These are phyloP conservation scores for Bretschneidera sinensis DNA, from an alignment of 345 rosid species.

Conservation along the genomic window DNA sequence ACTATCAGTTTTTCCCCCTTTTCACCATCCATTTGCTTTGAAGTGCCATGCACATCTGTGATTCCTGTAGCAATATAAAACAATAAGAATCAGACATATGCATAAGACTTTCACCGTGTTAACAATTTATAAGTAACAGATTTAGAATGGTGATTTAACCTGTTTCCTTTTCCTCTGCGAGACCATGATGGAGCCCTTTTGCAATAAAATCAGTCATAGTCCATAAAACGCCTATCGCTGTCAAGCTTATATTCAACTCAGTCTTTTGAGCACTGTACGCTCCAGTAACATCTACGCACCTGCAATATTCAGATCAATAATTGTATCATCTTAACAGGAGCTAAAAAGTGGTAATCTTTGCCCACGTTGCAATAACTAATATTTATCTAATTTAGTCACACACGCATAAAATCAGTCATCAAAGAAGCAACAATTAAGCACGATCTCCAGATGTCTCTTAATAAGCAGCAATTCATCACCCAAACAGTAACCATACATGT, in stretches of 20 bases:
- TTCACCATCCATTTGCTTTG: conserved; percentile 41
- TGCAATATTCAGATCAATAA: conserved; percentile 35
- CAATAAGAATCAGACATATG: conserved; percentile 8
- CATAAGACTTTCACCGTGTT: conserved; percentile 2
- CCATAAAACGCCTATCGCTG: conserved; percentile 95
- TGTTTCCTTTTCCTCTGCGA: conserved; percentile 47
- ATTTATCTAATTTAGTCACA: too few species aligned
- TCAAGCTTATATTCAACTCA: conserved; percentile 89
- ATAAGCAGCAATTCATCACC: not conserved
- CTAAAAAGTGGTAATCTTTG: too few species aligned
- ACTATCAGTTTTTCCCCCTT: conserved; percentile 32
- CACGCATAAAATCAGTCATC: not conserved
- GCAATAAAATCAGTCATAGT: conserved; percentile 86
- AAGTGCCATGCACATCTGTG: conserved; percentile 25
- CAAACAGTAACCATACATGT: not conserved
- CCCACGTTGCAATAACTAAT: not conserved
- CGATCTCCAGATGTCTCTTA: not conserved
- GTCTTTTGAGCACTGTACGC: conserved; percentile 93
- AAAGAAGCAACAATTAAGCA: not conserved
- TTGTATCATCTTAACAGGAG: conserved; percentile 11
- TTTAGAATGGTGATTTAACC: conserved; percentile 30
- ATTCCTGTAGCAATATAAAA: conserved; percentile 26
- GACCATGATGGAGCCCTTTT: conserved; percentile 50
- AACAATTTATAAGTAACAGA: not conserved
- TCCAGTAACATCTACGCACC: conserved; percentile 97